A percentile compares a stretch with the other conserved stretches of the same genome.
phyloP scores from a whole-genome alignment of 208 protist genomes.

The Leishmania mexicana region DNA sequence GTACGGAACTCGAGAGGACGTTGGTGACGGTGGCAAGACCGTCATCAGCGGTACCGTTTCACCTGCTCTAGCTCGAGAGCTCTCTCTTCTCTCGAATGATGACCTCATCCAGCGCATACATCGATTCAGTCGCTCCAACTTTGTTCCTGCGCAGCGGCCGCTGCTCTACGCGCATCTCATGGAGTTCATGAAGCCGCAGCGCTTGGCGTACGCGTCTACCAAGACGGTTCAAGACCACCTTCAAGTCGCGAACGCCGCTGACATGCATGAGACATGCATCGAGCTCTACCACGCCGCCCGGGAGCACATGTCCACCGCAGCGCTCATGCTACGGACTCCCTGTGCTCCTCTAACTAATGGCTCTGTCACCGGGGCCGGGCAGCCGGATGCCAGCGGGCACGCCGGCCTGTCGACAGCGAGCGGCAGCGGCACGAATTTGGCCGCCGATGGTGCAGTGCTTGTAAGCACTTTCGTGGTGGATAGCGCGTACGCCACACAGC shows the following conservation, averaged over 20 bases:
- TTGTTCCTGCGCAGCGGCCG: constrained; percentile 38
- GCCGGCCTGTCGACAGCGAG: background rate
- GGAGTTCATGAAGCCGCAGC: constrained; percentile 44
- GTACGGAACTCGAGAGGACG: background rate
- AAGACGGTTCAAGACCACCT: constrained; percentile 60
- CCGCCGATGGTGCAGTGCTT: constrained; percentile 27
- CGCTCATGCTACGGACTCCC: constrained; percentile 4
- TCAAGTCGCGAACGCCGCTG: constrained; percentile 56
- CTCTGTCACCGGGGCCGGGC: background rate
- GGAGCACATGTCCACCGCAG: constrained; percentile 16
- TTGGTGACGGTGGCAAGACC: background rate
- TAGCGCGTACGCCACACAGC: constrained; percentile 62
- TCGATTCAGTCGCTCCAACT: constrained; percentile 71
- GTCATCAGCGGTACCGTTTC: constrained; percentile 1
- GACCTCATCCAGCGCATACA: constrained; percentile 58
- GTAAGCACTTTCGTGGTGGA: constrained; percentile 63
- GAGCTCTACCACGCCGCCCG: constrained; percentile 55
- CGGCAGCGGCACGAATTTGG: constrained; percentile 3
- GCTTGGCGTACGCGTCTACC: constrained; percentile 32
- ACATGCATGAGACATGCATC: constrained; percentile 54
- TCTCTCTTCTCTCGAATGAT: constrained; percentile 43
- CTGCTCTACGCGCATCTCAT: constrained; percentile 54
- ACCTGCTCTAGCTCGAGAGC: constrained; percentile 26
- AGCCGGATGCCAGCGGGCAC: background rate
- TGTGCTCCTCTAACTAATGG: background rate